Base-by-base conservation (phyloP, 495 filamentous ascomycete genomes). In the Aspergillus saccharolyticus region DNA sequence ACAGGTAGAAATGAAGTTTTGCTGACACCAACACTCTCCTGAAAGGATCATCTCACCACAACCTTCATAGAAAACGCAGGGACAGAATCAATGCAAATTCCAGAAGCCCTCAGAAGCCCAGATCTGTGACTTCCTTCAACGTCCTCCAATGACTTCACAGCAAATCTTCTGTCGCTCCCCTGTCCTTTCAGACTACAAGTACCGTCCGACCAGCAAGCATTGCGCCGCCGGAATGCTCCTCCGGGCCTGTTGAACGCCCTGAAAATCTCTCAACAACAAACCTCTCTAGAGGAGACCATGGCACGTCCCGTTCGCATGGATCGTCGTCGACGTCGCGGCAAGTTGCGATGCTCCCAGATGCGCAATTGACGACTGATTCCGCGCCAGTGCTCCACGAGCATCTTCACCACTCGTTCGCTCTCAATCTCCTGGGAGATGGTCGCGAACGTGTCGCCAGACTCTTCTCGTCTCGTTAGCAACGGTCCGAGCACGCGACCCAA, bases 341-440 rank as follows among this genome's bases (percentile, higher is more conserved):
- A 22, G 1, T 53, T 54, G 22, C 54, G 55, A 22, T 56, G 55
- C 22, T 59, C 60, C 71, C 67, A 74, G 7, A 60, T 42, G 24
- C 64, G 62, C 51, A 78, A 48, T 24, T 71, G 69, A 15, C 68
- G 67, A 46, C 66, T 70, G 16, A 78, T 56, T 3, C 48, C 52
- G 4, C 57, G 63, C 75, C 75, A 78, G 46, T 71, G 62, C 9
- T 60, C 65, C 24, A 78, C 46, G 50, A 78, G 51, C 57, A 76
- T 61, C 21, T 22, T 49, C 43, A 63, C 65, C 39, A 77, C 70
- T 20, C 65, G 64, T 49, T 67, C 58, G 19, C 68, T 63, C 19
- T 72, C 69, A n/a, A 72, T 58, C 56, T 74, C 68, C 24, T 52
- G 57, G 49, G 68, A 61, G 47, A 70, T 62, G 17, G 48, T 60